Conservation (phyloP, 495 filamentous ascomycete species). For the Aspergillus sclerotioniger region DNA sequence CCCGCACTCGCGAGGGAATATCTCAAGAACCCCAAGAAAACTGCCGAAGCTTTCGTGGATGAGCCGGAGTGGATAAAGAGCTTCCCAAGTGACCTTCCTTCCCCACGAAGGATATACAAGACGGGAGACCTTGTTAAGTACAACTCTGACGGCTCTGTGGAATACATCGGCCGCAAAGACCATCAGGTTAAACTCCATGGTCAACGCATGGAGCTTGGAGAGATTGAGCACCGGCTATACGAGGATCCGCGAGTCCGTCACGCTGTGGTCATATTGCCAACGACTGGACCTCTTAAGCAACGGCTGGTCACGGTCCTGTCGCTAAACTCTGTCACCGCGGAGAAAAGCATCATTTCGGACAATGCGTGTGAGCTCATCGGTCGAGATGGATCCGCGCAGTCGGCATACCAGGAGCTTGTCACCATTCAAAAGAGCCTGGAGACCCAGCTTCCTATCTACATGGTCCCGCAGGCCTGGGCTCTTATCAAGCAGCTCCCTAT, state of each 20-base stretch:
- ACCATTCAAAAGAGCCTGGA: slow-evolving; percentile 40
- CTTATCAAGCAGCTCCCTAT: slow-evolving; percentile 44
- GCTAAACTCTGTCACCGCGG: slow-evolving; percentile 29
- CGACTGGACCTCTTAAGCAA: slow-evolving; percentile 35
- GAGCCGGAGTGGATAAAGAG: slow-evolving; percentile 35
- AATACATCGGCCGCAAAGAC: slow-evolving; percentile 60
- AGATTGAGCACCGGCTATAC: slow-evolving; percentile 44
- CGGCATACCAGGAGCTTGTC: slow-evolving; percentile 24
- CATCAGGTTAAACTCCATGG: slow-evolving; percentile 67
- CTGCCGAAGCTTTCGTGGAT: slow-evolving; percentile 45
- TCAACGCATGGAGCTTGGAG: slow-evolving; percentile 63
- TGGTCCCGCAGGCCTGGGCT: slow-evolving; percentile 49
- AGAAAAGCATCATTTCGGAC: slow-evolving; percentile 32
- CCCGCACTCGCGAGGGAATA: slow-evolving; percentile 52
- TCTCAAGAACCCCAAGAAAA: slow-evolving; percentile 51
- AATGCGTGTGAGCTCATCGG: slow-evolving; percentile 38
- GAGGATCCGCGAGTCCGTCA: slow-evolving; percentile 38
- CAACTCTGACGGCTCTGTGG: slow-evolving; percentile 51
- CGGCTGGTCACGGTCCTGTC: slow-evolving; percentile 46
- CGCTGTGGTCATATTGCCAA: slow-evolving; percentile 47
- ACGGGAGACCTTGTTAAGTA: slow-evolving; percentile 55
- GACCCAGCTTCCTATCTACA: slow-evolving; percentile 43
- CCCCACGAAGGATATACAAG: slow-evolving; percentile 41
- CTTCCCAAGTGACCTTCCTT: slow-evolving; percentile 21
- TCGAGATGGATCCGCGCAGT: slow-evolving; percentile 20